Evolutionary conservation across 176 grass and related monocot genomes (phyloP).

Genomic region (Secale cereale): DNA sequence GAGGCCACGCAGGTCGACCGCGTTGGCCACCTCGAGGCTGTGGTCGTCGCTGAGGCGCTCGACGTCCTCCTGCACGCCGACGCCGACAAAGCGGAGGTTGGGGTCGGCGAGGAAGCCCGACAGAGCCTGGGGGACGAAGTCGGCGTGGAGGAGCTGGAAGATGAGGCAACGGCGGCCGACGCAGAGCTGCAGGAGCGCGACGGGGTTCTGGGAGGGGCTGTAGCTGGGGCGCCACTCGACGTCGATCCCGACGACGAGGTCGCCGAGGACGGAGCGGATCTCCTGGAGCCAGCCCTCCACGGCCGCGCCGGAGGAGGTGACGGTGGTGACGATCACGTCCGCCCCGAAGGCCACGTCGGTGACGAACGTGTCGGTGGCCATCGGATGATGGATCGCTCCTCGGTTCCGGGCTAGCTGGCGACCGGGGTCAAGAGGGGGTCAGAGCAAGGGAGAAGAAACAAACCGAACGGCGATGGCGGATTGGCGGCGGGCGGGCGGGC

Average conservation of each 20-base stretch:
- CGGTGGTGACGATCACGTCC: constrained; percentile 29
- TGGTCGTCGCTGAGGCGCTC: constrained; percentile 35
- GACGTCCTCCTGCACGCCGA: constrained; percentile 38
- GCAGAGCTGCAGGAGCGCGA: constrained; percentile 61
- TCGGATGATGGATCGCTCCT: too few relatives aligned
- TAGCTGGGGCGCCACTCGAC: constrained; percentile 62
- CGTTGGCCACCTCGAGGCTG: not conserved
- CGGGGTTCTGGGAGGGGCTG: constrained; percentile 21
- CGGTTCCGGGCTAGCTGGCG: not conserved
- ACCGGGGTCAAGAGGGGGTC: not conserved
- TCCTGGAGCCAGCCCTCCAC: constrained; percentile 40
- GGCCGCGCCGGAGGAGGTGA: constrained; percentile 27
- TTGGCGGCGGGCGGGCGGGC: not conserved
- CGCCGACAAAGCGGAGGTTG: constrained; percentile 42
- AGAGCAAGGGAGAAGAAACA: not conserved
- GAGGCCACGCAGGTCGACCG: constrained; percentile 34
- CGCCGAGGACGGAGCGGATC: constrained; percentile 4
- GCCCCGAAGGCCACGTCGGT: constrained; percentile 15
- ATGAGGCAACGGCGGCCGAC: constrained; percentile 61
- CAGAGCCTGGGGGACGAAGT: constrained; percentile 35
- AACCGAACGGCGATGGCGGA: not conserved
- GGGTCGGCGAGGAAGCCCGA: constrained; percentile 33
- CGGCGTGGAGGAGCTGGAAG: constrained; percentile 66
- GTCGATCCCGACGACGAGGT: constrained; percentile 53
- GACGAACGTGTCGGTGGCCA: not conserved